phyloP scores from a whole-genome alignment of 2,329 filamentous ascomycete species.

The Talaromyces piceae region DNA sequence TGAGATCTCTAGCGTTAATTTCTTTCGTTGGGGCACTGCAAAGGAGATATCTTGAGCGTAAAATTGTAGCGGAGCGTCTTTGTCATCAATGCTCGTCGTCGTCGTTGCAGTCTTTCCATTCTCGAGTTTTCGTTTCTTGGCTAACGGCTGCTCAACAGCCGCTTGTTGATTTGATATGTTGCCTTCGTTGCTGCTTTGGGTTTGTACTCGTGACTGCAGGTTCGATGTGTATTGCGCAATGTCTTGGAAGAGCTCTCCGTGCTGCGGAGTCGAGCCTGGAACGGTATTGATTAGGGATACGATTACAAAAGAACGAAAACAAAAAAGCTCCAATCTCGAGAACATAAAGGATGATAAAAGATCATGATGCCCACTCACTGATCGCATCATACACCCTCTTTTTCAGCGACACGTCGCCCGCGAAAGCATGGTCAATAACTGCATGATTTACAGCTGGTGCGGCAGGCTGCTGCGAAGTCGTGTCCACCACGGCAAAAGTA shows the following conservation, averaged over 20 bases:
- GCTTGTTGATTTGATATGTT: constrained; percentile 19
- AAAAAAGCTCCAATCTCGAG: too few species aligned
- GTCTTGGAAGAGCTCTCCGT: constrained; percentile 40
- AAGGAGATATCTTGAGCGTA: constrained; percentile 53
- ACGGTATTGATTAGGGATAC: background rate
- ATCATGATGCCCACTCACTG: constrained; percentile 25
- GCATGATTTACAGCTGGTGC: constrained; percentile 17
- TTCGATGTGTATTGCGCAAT: constrained; percentile 38
- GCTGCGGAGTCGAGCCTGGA: constrained; percentile 31
- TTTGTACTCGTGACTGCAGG: constrained; percentile 20
- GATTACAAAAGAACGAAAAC: background rate
- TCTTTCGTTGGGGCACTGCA: constrained; percentile 56
- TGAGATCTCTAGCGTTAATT: constrained; percentile 53
- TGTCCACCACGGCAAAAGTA: constrained; percentile 20
- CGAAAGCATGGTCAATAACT: constrained; percentile 36
- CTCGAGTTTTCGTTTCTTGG: constrained; percentile 46
- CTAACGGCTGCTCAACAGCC: constrained; percentile 25
- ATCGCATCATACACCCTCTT: constrained; percentile 39
- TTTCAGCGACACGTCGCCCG: constrained; percentile 30
- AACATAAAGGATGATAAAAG: background rate
- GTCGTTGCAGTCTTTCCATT: constrained; percentile 25
- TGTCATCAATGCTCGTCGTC: constrained; percentile 24
- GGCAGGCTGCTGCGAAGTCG: constrained; percentile 12
- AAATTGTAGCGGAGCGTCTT: constrained; percentile 32
- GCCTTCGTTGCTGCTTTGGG: constrained; percentile 21